Evolutionary conservation across 106 monocot species (phyloP).

Genomic region (Dendrobium catenatum): DNA sequence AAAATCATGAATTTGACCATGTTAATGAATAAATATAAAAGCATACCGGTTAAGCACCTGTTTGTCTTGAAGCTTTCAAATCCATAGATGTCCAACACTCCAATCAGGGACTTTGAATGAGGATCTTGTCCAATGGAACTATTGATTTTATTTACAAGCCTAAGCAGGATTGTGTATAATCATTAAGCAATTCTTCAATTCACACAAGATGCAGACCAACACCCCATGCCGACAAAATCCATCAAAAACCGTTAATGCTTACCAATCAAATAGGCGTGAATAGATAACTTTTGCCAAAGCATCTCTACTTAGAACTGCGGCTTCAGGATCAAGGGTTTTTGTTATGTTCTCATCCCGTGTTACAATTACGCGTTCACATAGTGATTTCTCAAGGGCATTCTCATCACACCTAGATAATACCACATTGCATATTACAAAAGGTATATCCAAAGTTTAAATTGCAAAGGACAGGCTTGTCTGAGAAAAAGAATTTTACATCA

Average conservation of each 20-base stretch:
- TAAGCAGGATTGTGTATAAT: slow-evolving; percentile 8
- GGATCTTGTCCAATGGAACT: slow-evolving; percentile 56
- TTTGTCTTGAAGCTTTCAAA: slow-evolving; percentile 75
- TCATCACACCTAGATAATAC: slow-evolving; percentile 36
- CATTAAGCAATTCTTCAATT: background rate
- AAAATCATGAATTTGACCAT: slow-evolving; percentile 5
- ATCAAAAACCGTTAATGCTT: slow-evolving; percentile 8
- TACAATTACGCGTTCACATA: slow-evolving; percentile 49
- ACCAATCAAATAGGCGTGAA: slow-evolving; percentile 59
- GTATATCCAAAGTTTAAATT: background rate
- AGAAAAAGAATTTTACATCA: slow-evolving; percentile 29
- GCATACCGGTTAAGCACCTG: slow-evolving; percentile 74
- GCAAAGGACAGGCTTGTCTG: background rate
- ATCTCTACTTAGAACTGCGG: slow-evolving; percentile 48
- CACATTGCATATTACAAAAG: background rate
- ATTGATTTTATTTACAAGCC: slow-evolving; percentile 57
- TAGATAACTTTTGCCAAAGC: slow-evolving; percentile 53
- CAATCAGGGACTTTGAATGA: slow-evolving; percentile 37
- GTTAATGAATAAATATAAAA: slow-evolving; percentile 17
- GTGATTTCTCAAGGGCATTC: slow-evolving; percentile 42
- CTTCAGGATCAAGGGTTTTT: slow-evolving; percentile 37
- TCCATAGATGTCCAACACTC: slow-evolving; percentile 58
- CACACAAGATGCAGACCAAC: background rate
- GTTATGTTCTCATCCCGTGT: slow-evolving; percentile 53
- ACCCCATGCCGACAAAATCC: background rate